Base-by-base conservation (phyloP, 2,329 filamentous ascomycete species). In the Herpotrichia juniperi region DNA sequence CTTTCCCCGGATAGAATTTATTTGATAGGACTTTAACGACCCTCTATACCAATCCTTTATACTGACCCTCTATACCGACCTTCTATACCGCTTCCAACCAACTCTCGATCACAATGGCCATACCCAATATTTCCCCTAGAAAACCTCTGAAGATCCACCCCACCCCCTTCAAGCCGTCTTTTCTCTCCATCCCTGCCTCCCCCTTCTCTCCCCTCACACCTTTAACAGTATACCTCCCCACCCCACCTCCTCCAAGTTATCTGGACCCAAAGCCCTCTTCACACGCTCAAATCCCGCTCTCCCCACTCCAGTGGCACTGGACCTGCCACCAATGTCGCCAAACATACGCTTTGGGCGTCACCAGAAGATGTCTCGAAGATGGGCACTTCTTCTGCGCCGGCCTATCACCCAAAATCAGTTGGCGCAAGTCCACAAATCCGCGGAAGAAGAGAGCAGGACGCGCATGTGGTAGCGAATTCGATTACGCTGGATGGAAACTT, bases 371-470 rank as follows among this genome's bases (percentile, higher is more conserved):
- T 53, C 76, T 83, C 7, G 73, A 79, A 40, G 81, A 83, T 56
- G 81, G 81, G 1, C 81, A 84, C 62, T 68, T 71, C 53, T 83
- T 82, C 72, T 84, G 81, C 69, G 69, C 78, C 3, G 80, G 81
- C 54, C 75, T 63, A 1, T 78, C 74, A 1, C 67, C 69, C 0
- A 58, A 75, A 16, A 75, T 74, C 26, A 53, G 53, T 6, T 71
- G 68, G 56, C 69, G 73, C 1, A 58, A 62, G 14, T 31, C 54
- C 1, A 26, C 30, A 2, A 35, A 40, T 1, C 24, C 30, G 2
- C 45, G 43, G 2, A 50, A 42, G 8, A 24, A 2, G 26, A 42
- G 47, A 39, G 65, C 68, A 37, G 72, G 76, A 39, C 65, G 69
- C 32, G 76, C 79, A 6, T 84, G 81, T 54, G 66, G 67, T 0